phyloP scores from a whole-genome alignment of 768 basidiomycete species.

The Tulasnella sp. region DNA sequence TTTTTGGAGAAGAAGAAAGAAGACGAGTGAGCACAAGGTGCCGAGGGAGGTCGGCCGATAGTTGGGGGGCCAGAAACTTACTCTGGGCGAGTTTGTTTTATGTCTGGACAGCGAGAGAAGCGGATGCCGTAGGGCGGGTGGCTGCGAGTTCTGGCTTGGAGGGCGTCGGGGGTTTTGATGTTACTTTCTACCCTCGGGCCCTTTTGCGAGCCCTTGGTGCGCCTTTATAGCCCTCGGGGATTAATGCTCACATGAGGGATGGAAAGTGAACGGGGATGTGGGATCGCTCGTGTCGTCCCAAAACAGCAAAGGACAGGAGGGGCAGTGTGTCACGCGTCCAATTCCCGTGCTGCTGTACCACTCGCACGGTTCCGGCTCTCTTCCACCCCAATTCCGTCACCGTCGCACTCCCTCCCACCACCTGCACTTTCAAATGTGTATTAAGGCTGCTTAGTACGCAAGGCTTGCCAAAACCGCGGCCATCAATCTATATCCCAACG shows the following conservation, averaged over 20 bases:
- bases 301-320: neutral
- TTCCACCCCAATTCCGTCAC: neutral
- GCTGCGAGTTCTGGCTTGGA: conserved; percentile 7
- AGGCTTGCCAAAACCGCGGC: neutral
- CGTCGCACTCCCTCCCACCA: neutral
- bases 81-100: conserved; percentile 5
- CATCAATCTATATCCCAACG: neutral
- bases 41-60: neutral
- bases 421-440: neutral
- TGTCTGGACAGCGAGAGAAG: neutral
- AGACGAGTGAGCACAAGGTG: conserved; percentile 1
- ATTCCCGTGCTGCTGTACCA: conserved; percentile 1
- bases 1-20: neutral
- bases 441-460: neutral
- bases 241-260: neutral
- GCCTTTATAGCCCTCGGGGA: neutral
- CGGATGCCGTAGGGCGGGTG: conserved; percentile 6
- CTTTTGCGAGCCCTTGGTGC: neutral
- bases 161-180: neutral
- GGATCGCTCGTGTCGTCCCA: neutral
- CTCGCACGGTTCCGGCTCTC: neutral
- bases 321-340: neutral
- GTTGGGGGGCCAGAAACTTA: neutral
- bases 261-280: neutral
- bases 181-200: neutral